These are phyloP conservation scores for Stipa capillata DNA, from an alignment of 176 grass and related monocot genomes.

Conservation along the genomic window DNA sequence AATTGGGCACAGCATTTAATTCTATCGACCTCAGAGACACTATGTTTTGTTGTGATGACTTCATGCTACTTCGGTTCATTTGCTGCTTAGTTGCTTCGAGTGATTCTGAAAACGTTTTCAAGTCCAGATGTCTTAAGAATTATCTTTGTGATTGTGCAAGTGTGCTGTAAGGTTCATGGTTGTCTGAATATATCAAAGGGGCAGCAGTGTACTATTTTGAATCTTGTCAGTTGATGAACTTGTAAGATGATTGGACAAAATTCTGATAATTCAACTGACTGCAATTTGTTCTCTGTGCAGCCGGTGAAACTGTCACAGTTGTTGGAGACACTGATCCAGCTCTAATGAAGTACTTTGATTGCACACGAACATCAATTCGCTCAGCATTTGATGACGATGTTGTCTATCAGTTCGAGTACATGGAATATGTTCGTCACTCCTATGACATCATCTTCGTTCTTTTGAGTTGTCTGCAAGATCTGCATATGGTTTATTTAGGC, in stretches of 20 bases:
- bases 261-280: background rate
- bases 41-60: background rate
- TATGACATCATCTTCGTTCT: background rate
- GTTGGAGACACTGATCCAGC: slow-evolving; percentile 84
- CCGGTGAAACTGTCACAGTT: slow-evolving; percentile 90
- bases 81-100: background rate
- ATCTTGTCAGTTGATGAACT: background rate
- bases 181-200: background rate
- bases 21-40: background rate
- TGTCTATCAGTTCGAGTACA: slow-evolving; percentile 95
- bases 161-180: background rate
- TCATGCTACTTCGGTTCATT: background rate
- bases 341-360: slow-evolving; percentile 94
- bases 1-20: background rate
- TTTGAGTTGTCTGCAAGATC: background rate
- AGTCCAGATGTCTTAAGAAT: background rate
- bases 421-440: slow-evolving; percentile 90
- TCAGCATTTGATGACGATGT: slow-evolving; percentile 91
- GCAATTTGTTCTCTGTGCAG: background rate
- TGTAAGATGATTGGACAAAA: background rate
- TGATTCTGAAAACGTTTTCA: background rate
- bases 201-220: background rate
- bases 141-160: background rate
- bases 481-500: background rate
- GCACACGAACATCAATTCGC: slow-evolving; percentile 68